A percentile compares a stretch with the other conserved stretches of the same genome.
phyloP scores from a whole-genome alignment of 2,329 filamentous ascomycete genomes.

The Beauveria sp. region DNA sequence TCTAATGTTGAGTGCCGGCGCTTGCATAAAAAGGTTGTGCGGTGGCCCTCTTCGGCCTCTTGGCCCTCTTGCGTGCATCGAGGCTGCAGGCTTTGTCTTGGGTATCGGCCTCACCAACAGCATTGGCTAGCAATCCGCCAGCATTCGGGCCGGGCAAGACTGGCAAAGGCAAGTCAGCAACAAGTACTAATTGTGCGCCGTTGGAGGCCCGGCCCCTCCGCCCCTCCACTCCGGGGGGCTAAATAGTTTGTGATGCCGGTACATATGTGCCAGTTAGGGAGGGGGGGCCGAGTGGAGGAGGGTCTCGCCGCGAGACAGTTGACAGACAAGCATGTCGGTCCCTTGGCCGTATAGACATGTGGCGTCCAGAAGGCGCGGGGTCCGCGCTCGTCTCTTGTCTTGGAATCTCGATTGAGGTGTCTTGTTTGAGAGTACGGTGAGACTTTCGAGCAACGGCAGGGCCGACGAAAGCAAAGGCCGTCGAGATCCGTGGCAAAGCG shows the following conservation, averaged over 20 bases:
- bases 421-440: neutral
- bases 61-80: neutral
- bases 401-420: too few species aligned
- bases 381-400: neutral
- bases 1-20: neutral
- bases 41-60: neutral
- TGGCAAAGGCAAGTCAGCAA: neutral
- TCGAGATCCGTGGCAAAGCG: slow-evolving; percentile 2
- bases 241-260: neutral
- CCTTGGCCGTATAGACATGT: neutral
- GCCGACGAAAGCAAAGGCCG: neutral
- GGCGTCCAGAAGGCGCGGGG: neutral
- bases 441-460: neutral
- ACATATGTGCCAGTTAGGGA: neutral
- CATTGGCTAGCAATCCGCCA: neutral
- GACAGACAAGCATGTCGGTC: neutral
- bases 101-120: slow-evolving; percentile 5
- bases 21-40: neutral
- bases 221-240: neutral
- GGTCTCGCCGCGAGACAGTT: neutral
- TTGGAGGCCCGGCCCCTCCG: slow-evolving; percentile 4
- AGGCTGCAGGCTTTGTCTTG: slow-evolving; percentile 2
- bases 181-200: neutral
- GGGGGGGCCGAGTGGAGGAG: neutral
- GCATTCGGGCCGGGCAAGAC: neutral